These are phyloP conservation scores for Curvularia hawaiiensis DNA, from an alignment of 2,329 filamentous ascomycete genomes.

Conservation along the genomic window DNA sequence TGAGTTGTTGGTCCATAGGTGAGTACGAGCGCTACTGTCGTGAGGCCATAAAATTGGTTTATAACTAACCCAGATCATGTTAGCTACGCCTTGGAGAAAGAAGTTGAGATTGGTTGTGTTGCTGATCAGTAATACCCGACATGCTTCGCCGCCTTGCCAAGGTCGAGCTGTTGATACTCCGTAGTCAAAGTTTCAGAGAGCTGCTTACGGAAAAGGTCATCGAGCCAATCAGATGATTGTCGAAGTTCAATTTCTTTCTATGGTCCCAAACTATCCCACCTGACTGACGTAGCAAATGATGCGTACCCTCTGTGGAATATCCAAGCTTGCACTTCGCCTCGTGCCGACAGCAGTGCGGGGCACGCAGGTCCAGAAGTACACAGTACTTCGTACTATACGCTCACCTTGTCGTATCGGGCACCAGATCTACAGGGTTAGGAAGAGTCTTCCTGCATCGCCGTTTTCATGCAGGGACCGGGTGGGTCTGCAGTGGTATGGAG, in stretches of 20 bases:
- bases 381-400: background rate
- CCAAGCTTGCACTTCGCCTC: background rate
- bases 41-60: background rate
- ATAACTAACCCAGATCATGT: background rate
- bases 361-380: background rate
- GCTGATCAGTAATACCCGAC: background rate
- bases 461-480: conserved; percentile 1
- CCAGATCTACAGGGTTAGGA: background rate
- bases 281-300: background rate
- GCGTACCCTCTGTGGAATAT: background rate
- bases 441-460: background rate
- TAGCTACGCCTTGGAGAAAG: background rate
- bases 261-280: no score
- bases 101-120: background rate
- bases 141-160: background rate
- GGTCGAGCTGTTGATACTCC: background rate
- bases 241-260: background rate
- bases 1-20: background rate
- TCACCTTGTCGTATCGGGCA: background rate
- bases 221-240: background rate
- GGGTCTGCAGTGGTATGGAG: background rate
- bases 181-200: background rate
- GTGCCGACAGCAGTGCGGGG: background rate
- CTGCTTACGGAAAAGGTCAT: background rate
- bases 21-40: no score